Evolutionary conservation across 2,329 filamentous ascomycete species (phyloP).

Genomic region (Metarhizium guizhouense): DNA sequence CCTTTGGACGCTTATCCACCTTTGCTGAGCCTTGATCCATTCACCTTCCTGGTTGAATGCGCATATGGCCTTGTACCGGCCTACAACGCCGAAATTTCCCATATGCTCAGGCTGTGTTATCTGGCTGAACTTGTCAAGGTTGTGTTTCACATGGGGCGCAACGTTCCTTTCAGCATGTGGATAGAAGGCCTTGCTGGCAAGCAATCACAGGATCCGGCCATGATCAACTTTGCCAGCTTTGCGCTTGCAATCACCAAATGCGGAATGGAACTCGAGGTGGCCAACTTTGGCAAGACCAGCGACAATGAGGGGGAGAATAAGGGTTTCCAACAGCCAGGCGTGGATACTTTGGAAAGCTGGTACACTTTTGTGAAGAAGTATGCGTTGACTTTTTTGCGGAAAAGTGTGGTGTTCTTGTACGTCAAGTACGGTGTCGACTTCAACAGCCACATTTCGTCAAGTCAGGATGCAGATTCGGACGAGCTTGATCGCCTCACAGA

Average conservation of each 20-base stretch:
- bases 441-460: slow-evolving; percentile 55
- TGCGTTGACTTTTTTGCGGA: slow-evolving; percentile 82
- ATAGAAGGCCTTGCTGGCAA: slow-evolving; percentile 34
- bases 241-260: slow-evolving; percentile 38
- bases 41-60: slow-evolving; percentile 73
- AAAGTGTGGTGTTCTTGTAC: slow-evolving; percentile 73
- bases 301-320: slow-evolving; percentile 27
- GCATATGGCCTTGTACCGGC: slow-evolving; percentile 61
- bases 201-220: slow-evolving; percentile 33
- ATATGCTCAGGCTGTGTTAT: slow-evolving; percentile 79
- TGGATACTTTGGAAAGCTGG: slow-evolving; percentile 44
- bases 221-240: slow-evolving; percentile 48
- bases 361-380: slow-evolving; percentile 66
- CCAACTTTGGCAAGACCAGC: slow-evolving; percentile 16
- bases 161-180: slow-evolving; percentile 42
- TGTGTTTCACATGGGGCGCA: slow-evolving; percentile 49
- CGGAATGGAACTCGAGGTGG: slow-evolving; percentile 31
- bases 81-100: slow-evolving; percentile 63
- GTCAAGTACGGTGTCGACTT: slow-evolving; percentile 86
- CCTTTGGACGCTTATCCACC: slow-evolving; percentile 42
- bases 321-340: slow-evolving; percentile 46
- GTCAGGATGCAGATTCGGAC: slow-evolving; percentile 56
- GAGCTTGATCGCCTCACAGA: slow-evolving; percentile 78
- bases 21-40: slow-evolving; percentile 61
- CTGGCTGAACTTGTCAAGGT: slow-evolving; percentile 85